Percentiles rank a stretch among this genome's conserved stretches.
Conservation (phyloP, 768 basidiomycete genomes). For the Rickenella mellea region DNA sequence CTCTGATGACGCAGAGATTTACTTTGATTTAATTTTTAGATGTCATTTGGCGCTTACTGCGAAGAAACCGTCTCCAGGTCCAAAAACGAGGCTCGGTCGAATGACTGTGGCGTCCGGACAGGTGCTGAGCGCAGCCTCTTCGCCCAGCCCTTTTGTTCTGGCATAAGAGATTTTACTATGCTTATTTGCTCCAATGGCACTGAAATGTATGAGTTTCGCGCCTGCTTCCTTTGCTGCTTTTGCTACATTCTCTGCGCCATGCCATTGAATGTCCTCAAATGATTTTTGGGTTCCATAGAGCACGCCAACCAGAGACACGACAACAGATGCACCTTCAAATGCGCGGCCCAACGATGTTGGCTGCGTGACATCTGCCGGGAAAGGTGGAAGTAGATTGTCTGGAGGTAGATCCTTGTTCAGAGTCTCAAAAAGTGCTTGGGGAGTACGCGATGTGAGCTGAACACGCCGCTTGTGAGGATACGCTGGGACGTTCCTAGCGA, state of each 20-base stretch:
- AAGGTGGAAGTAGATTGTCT: slow-evolving; percentile 33
- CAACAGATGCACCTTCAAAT: slow-evolving; percentile 44
- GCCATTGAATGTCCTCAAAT: slow-evolving; percentile 55
- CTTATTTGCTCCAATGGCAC: slow-evolving; percentile 65
- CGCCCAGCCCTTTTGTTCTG: slow-evolving; percentile 55
- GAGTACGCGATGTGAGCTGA: slow-evolving; percentile 53
- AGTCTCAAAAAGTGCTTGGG: slow-evolving; percentile 27
- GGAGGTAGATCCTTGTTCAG: slow-evolving; percentile 19
- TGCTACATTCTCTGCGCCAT: slow-evolving; percentile 61
- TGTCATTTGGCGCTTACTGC: slow-evolving; percentile 46
- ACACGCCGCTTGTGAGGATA: slow-evolving; percentile 32
- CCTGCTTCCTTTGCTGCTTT: slow-evolving; percentile 37
- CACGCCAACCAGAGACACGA: slow-evolving; percentile 64
- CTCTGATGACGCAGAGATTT: slow-evolving; percentile 27
- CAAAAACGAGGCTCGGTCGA: slow-evolving; percentile 67
- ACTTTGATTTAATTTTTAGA: too few relatives aligned
- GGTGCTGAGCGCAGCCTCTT: slow-evolving; percentile 38
- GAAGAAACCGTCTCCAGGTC: slow-evolving; percentile 70
- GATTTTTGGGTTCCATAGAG: slow-evolving; percentile 45
- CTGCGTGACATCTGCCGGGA: slow-evolving; percentile 46
- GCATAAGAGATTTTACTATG: slow-evolving; percentile 48
- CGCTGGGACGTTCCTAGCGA: slow-evolving; percentile 23
- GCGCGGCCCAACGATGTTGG: slow-evolving; percentile 34
- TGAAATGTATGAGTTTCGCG: slow-evolving; percentile 56
- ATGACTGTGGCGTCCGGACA: slow-evolving; percentile 50